Evolutionary conservation across 495 filamentous ascomycete genomes (phyloP), one percentile per base, ranked within the genome.

Genomic region (Penicillium longicatenatum): DNA sequence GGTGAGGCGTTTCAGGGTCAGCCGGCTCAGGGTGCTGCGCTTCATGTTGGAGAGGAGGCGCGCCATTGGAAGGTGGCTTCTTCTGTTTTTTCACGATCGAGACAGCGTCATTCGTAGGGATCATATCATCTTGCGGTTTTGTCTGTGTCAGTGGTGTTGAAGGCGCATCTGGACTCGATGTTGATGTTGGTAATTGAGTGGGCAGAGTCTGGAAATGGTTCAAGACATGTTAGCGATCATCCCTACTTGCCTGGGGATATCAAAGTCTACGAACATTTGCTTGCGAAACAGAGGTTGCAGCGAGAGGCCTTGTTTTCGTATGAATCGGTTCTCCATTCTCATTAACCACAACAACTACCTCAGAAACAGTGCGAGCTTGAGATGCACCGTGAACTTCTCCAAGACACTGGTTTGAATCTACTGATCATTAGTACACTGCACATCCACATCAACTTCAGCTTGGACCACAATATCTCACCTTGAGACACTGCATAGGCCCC

Each of bases 341-440:
- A 65, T 93, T 81, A 26, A 91, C 82, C 64, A 80, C 88, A 59
- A 90, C 82, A 26, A 88, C 73, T 17, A 88, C 82, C 48, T 84
- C 74, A 17, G 76, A 65, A 21, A 65, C 70, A 42, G 66, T 77
- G 49, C 63, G 30, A 37, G 50, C 24, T 22, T 65, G 52, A 30
- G 47, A 43, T 31, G 49, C n/a, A 33, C 24, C 54, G 50, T 63
- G 26, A 19, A 54, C 44, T 4, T 37, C 26, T 26, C 22, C 53
- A 16, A 44, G 20, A 8, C 59, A 53, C 21, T 47, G 31, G 29
- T 26, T 44, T 9, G 59, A 39, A 6, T 43, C 58, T 62, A 53
- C 20, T 4, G 2, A 47, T 1, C 10, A 3, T 66, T 20, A 66
- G 60, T 42, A 43, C 37, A 14, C 31, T 35, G 19, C 10, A 24